Evolutionary conservation across 1,284 basidiomycete species (phyloP).

Genomic region (Malassezia nana): DNA sequence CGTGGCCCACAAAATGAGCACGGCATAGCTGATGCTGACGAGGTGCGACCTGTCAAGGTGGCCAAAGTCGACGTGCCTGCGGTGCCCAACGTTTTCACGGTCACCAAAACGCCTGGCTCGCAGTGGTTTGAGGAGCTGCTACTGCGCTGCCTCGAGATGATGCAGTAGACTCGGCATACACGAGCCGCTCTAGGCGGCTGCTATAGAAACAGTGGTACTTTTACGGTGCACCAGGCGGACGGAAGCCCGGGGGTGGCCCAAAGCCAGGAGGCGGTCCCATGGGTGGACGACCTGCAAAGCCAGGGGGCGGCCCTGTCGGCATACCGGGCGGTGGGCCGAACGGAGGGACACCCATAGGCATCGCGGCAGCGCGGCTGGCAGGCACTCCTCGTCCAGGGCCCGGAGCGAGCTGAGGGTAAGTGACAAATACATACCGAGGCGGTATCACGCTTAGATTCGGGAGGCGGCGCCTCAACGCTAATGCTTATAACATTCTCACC

Average conservation of each 20-base stretch:
- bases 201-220: neutral
- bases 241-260: conserved; percentile 32
- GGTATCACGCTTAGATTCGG: conserved; percentile 77
- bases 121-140: conserved; percentile 33
- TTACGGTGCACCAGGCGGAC: conserved; percentile 8
- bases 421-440: conserved; percentile 54
- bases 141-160: conserved; percentile 21
- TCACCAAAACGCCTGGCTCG: conserved; percentile 27
- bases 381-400: conserved; percentile 90
- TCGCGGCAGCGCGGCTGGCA: conserved; percentile 91
- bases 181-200: neutral
- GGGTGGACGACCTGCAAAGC: conserved; percentile 17
- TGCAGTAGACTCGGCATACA: neutral
- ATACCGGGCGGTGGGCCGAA: conserved; percentile 56
- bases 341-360: conserved; percentile 54
- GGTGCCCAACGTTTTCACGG: conserved; percentile 23
- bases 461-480: conserved; percentile 89
- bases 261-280: conserved; percentile 37
- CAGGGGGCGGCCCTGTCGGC: conserved; percentile 23
- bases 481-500: conserved; percentile 94
- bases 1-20: conserved; percentile 21
- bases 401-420: conserved; percentile 56
- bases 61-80: conserved; percentile 8
- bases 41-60: conserved; percentile 17
- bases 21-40: neutral